A percentile compares a stretch with the other conserved stretches of the same genome.
phyloP scores from a whole-genome alignment of 441 rosid species.

The Mallotus repandus region DNA sequence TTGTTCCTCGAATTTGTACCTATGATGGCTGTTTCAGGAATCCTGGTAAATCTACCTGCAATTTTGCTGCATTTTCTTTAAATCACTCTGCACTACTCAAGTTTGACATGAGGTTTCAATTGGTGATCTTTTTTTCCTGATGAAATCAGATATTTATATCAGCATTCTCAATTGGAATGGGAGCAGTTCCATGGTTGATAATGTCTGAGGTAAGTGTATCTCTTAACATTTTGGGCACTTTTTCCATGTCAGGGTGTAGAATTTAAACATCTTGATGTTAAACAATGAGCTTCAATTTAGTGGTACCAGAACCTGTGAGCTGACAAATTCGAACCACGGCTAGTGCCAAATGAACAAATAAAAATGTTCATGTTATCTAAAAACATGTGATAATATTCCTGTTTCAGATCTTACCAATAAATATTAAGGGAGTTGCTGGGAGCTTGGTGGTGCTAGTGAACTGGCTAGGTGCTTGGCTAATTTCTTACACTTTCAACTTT shows the following conservation, averaged over 20 bases:
- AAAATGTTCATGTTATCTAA: not conserved
- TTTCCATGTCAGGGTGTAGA: not conserved
- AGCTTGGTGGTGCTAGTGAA: conserved; percentile 89
- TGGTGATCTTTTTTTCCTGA: not conserved
- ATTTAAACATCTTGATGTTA: not conserved
- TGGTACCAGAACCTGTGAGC: no score
- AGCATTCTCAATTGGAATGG: conserved; percentile 80
- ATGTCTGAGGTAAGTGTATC: conserved; percentile 76
- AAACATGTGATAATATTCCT: not conserved
- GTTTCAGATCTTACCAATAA: conserved; percentile 78
- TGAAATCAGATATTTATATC: conserved; percentile 56
- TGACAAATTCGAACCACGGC: no score
- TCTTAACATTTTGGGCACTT: not conserved
- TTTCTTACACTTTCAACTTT: conserved; percentile 86
- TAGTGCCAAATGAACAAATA: no score
- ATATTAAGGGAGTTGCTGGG: conserved; percentile 81
- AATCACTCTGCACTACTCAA: not conserved
- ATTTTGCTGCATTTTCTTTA: not conserved
- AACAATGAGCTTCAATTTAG: no score
- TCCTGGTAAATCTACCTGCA: conserved; percentile 48
- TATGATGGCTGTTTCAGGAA: conserved; percentile 62
- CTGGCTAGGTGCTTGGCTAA: conserved; percentile 91
- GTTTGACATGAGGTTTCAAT: not conserved
- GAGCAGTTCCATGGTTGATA: conserved; percentile 96
- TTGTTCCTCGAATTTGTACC: conserved; percentile 64